Base-by-base conservation (phyloP, 2,329 filamentous ascomycete genomes). In the Fusarium sp. region DNA sequence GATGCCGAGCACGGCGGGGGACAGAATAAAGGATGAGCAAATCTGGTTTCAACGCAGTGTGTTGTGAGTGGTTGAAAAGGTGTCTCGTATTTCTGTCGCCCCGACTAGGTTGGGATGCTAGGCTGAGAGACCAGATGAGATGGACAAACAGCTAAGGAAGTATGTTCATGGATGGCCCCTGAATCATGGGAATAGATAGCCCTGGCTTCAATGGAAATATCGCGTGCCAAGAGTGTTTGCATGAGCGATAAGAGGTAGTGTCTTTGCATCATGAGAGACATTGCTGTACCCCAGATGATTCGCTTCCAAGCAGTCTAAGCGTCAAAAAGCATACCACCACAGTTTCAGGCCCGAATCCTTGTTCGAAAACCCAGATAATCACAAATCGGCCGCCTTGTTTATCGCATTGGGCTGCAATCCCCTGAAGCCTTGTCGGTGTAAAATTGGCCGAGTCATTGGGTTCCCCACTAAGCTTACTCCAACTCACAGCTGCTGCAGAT, bases 381-480 rank as follows among this genome's bases (percentile, higher is more conserved):
- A 30, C 22, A 33, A 20, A 48, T 48, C 55, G 18, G 18, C 33
- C 56, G 47, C 31, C 30, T 53, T 36, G 33, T 20, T 30, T 28
- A 24, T 35, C n/a, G 24, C 18, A n/a, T 33, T 45, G 31, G n/a
- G 24, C 24, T 26, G 33, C 39, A 39, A 47, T 47, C 45, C 61
- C 61, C 61, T 45, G 45, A 53, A 24, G 33, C 42, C 51, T 53
- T 26, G 12, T 61, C 57, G 61, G 45, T 53, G 45, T 35, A 14
- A 45, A 14, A 53, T 62, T 61, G 45, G 16, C 57, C 45, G 61
- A 62, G 61, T 65, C 61, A 65, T 30, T 54, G 18, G 33, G 33
- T 45, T 30, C 61, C 56, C 45, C 61, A 18, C 61, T 39, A 45
- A 33, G n/a, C 16, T 26, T 39, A 26, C 50, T 39, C 50, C 50